phyloP scores from a whole-genome alignment of 2,329 filamentous ascomycete species.

The Didymella segeticola region DNA sequence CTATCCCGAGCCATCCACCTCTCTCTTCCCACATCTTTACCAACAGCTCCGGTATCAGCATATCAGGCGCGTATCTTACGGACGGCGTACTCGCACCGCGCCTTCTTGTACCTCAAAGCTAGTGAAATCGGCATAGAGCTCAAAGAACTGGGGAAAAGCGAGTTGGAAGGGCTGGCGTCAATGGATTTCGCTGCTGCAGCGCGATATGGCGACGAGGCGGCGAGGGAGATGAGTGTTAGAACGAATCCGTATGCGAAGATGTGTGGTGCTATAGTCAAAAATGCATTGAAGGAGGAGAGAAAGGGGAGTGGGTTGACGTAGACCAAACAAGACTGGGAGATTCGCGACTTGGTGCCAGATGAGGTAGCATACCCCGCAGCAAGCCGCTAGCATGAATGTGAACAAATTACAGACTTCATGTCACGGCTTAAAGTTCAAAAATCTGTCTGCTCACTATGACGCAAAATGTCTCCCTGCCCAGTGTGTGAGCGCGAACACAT shows the following conservation, averaged over 20 bases:
- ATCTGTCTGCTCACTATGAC: too few relatives aligned
- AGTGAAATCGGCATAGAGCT: conserved; percentile 47
- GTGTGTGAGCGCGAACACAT: not conserved
- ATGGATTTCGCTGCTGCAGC: conserved; percentile 62
- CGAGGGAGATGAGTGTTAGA: conserved; percentile 63
- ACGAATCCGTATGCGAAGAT: conserved; percentile 70
- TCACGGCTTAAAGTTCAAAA: too few relatives aligned
- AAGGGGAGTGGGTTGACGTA: conserved; percentile 13
- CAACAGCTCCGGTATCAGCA: conserved; percentile 49
- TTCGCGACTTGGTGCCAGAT: not conserved
- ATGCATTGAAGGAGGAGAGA: conserved; percentile 64
- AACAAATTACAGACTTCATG: not conserved
- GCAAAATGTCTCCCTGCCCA: not conserved
- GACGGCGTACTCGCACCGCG: conserved; percentile 75
- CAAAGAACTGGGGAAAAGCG: conserved; percentile 43
- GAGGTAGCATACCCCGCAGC: not conserved
- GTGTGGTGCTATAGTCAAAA: conserved; percentile 67
- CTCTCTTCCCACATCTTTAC: conserved; percentile 51
- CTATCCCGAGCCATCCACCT: conserved; percentile 62
- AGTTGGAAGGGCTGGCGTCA: conserved; percentile 63
- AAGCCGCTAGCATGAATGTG: not conserved
- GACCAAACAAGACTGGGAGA: not conserved
- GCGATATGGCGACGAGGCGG: conserved; percentile 63
- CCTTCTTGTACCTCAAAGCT: conserved; percentile 50
- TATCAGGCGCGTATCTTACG: conserved; percentile 71